Percentiles rank a stretch among this genome's conserved stretches.
phyloP scores from a whole-genome alignment of 129 eudicot genomes.

The Solidago caesia region DNA sequence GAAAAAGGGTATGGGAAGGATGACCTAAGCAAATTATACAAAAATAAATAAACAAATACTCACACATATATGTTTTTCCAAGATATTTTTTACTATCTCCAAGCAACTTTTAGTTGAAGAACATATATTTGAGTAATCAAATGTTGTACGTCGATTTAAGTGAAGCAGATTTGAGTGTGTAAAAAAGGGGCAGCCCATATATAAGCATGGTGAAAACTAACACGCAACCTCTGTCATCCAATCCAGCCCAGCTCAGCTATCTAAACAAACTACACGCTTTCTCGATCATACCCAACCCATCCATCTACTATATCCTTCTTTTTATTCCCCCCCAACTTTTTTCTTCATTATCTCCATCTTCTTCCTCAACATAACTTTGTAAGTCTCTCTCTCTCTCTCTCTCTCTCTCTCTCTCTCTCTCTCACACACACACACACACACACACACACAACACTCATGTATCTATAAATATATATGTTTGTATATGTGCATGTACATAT shows the following conservation, averaged over 20 bases:
- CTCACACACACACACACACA: not conserved
- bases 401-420: too few relatives aligned
- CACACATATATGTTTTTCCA: slow-evolving; percentile 20
- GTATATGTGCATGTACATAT: too few relatives aligned
- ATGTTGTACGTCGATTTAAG: not conserved
- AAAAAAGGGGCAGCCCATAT: slow-evolving; percentile 14
- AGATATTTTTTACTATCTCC: slow-evolving; percentile 2
- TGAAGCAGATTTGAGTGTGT: not conserved
- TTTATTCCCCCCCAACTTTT: not conserved
- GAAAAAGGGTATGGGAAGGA: slow-evolving; percentile 19
- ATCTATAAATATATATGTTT: not conserved
- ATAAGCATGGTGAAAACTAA: slow-evolving; percentile 30
- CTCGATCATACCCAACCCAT: slow-evolving; percentile 9
- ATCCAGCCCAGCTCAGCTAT: slow-evolving; percentile 28
- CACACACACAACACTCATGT: not conserved
- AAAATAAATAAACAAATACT: slow-evolving; percentile 23
- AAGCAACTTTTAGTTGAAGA: not conserved
- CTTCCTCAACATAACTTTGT: slow-evolving; percentile 27
- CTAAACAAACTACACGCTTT: slow-evolving; percentile 39
- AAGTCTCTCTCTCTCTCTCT: slow-evolving; percentile 22
- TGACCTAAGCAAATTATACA: slow-evolving; percentile 33
- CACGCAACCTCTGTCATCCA: slow-evolving; percentile 46
- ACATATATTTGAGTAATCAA: not conserved
- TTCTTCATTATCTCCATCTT: slow-evolving; percentile 27
- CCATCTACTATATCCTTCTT: slow-evolving; percentile 14